Evolutionary conservation across 768 basidiomycete species (phyloP).

Genomic region (Harrya chromipes): DNA sequence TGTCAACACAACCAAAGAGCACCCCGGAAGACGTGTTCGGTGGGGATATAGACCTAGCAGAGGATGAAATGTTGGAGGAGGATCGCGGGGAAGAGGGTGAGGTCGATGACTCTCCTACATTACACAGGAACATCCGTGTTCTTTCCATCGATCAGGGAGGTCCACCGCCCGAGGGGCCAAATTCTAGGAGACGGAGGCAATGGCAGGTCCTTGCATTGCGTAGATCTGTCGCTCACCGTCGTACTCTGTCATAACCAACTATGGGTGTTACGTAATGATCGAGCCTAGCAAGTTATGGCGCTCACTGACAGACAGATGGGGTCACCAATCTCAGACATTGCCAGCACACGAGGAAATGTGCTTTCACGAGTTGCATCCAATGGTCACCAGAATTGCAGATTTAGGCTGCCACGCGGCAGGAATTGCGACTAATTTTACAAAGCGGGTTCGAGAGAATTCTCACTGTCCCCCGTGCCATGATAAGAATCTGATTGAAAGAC

Average conservation of each 20-base stretch:
- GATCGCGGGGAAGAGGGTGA: conserved; percentile 78
- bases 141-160: conserved; percentile 46
- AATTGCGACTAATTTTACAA: too few species aligned
- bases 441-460: too few species aligned
- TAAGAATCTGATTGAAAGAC: too few species aligned
- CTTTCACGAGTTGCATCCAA: too few species aligned
- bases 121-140: conserved; percentile 52
- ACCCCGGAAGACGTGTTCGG: conserved; percentile 68
- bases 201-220: conserved; percentile 51
- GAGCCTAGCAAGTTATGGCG: too few species aligned
- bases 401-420: too few species aligned
- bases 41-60: conserved; percentile 66
- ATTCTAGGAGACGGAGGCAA: conserved; percentile 40
- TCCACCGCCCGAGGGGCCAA: conserved; percentile 27
- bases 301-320: too few species aligned
- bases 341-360: too few species aligned
- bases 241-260: conserved; percentile 9
- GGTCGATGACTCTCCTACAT: conserved; percentile 68
- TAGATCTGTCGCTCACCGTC: conserved; percentile 26
- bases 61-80: conserved; percentile 76
- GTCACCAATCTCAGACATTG: too few species aligned
- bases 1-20: conserved; percentile 34
- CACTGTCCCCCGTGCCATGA: background rate
- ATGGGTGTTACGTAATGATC: too few species aligned
- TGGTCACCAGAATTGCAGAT: too few species aligned